Percentiles rank a stretch among this genome's conserved stretches.
Evolutionary conservation across 805 yeast species (phyloP).

Genomic region (Zygoascus tannicola): DNA sequence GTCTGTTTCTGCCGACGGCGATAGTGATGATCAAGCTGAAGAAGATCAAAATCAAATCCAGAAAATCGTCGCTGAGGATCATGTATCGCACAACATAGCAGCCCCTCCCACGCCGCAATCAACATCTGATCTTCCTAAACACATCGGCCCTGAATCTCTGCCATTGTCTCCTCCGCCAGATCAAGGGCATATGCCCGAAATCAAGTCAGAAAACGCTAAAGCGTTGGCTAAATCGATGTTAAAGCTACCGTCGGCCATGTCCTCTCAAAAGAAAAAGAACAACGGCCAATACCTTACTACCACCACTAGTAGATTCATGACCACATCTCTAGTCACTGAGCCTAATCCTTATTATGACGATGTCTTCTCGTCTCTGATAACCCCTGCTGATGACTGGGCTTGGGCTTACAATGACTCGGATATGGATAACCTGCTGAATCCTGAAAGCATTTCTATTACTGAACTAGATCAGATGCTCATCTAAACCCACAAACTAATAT

Average conservation of each 20-base stretch:
- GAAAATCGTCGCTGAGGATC: neutral
- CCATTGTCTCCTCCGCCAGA: neutral
- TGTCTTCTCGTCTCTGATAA: neutral
- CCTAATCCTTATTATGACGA: neutral
- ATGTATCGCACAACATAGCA: neutral
- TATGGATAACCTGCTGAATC: slow-evolving; percentile 1
- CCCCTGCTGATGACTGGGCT: slow-evolving; percentile 3
- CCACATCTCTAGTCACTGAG: neutral
- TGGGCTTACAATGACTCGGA: slow-evolving; percentile 1
- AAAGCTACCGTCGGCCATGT: neutral
- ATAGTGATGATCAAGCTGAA: neutral
- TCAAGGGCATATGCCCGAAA: no score
- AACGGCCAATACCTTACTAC: neutral
- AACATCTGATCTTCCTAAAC: neutral
- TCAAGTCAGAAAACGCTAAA: neutral
- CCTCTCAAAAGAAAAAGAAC: neutral
- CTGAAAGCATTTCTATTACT: neutral
- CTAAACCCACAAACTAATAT: neutral
- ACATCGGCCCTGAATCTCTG: neutral
- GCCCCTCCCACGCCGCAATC: neutral
- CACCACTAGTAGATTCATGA: neutral
- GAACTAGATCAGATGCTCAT: slow-evolving; percentile 2
- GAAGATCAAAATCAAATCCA: neutral
- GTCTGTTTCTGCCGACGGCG: neutral
- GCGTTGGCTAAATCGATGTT: neutral